phyloP scores from a whole-genome alignment of 169 alveolate species.

The Sarcocystis neurona region DNA sequence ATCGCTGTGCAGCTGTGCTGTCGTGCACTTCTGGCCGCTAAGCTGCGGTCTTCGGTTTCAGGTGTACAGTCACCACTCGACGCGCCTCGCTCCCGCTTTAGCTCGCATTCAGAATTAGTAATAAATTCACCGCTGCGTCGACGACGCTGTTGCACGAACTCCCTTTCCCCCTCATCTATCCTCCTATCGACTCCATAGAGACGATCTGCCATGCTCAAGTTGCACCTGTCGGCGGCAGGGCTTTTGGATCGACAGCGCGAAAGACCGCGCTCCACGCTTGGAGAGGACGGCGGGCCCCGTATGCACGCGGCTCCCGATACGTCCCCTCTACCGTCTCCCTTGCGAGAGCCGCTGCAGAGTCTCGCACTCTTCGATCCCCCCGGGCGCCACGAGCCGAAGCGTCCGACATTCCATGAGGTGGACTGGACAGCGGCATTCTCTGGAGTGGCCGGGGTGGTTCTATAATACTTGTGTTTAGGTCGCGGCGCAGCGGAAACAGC shows the following conservation, averaged over 20 bases:
- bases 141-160: background rate
- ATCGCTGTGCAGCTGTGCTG: background rate
- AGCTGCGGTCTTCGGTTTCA: background rate
- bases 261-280: background rate
- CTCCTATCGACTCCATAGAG: no score
- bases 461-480: no score
- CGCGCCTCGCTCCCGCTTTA: background rate
- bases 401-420: background rate
- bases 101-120: no score
- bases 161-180: background rate
- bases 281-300: background rate
- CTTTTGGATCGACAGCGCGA: background rate
- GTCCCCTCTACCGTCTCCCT: background rate
- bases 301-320: background rate
- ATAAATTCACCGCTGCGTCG: background rate
- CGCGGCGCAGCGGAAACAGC: no score
- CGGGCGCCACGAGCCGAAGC: conserved; percentile 1
- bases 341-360: background rate
- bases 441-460: no score
- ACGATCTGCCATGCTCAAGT: no score
- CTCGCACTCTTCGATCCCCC: background rate
- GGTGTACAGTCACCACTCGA: background rate
- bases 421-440: no score
- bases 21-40: background rate
- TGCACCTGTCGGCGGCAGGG: background rate